Conservation (phyloP, 2,329 filamentous ascomycete genomes). For the Onygenales sp. region DNA sequence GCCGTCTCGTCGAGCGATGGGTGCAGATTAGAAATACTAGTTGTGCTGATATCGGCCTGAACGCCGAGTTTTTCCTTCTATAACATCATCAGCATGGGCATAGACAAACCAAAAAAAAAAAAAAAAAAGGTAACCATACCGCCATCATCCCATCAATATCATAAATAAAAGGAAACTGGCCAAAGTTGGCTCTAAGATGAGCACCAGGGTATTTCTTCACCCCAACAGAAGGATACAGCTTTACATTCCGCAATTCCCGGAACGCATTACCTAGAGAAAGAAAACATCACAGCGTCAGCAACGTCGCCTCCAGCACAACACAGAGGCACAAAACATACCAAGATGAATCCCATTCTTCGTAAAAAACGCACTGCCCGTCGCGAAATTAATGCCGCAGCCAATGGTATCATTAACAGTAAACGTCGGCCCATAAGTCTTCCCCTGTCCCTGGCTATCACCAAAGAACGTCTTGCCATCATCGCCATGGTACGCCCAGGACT, state of each 20-base stretch:
- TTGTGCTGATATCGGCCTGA: slow-evolving; percentile 50
- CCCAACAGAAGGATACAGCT: slow-evolving; percentile 49
- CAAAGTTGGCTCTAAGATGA: slow-evolving; percentile 53
- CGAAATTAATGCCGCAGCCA: slow-evolving; percentile 57
- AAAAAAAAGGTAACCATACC: slow-evolving; percentile 39
- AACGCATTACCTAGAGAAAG: slow-evolving; percentile 46
- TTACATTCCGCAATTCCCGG: slow-evolving; percentile 33
- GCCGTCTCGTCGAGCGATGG: slow-evolving; percentile 61
- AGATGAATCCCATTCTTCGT: slow-evolving; percentile 54
- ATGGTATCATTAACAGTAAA: slow-evolving; percentile 52
- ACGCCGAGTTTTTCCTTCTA: slow-evolving; percentile 55
- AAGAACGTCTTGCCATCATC: slow-evolving; percentile 57
- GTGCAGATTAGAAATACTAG: slow-evolving; percentile 51
- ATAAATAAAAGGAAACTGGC: slow-evolving; percentile 69
- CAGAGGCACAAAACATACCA: slow-evolving; percentile 27
- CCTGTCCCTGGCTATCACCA: slow-evolving; percentile 45
- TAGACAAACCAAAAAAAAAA: not conserved
- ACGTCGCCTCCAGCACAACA: not conserved
- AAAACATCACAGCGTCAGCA: not conserved
- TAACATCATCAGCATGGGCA: not conserved
- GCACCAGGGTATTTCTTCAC: slow-evolving; percentile 54
- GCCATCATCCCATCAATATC: slow-evolving; percentile 82
- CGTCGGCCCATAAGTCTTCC: slow-evolving; percentile 50
- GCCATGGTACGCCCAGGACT: slow-evolving; percentile 58
- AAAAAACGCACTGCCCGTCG: slow-evolving; percentile 53